Conservation (phyloP, 176 grass and related monocot species). For the Tillandsia leiboldiana region DNA sequence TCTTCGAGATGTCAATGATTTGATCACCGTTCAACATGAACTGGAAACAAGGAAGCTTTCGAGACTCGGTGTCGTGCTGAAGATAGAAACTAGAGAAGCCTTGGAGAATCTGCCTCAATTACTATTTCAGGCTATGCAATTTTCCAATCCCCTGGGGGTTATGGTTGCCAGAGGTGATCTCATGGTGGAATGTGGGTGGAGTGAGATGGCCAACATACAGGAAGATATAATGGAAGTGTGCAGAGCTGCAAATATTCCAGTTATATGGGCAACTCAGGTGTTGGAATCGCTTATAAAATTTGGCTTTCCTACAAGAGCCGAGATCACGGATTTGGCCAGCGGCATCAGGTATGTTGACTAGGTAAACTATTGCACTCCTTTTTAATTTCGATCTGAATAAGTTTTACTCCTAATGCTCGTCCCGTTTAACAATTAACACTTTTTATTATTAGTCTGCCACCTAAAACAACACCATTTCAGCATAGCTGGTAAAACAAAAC, state of each 20-base stretch:
- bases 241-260: slow-evolving; percentile 13
- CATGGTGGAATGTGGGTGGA: slow-evolving; percentile 21
- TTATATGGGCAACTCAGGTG: slow-evolving; percentile 20
- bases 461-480: no score
- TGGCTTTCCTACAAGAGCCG: slow-evolving; percentile 19
- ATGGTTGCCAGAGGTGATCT: slow-evolving; percentile 25
- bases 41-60: slow-evolving; percentile 11
- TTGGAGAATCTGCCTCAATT: slow-evolving; percentile 12
- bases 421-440: no score
- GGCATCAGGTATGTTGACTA: neutral
- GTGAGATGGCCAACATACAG: slow-evolving; percentile 12
- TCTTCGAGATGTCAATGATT: slow-evolving; percentile 14
- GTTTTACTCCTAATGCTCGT: neutral
- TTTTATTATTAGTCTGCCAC: no score
- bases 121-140: slow-evolving; percentile 16
- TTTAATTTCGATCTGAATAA: no score
- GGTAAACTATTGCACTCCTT: neutral
- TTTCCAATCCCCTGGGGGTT: slow-evolving; percentile 11
- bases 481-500: no score
- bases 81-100: slow-evolving; percentile 11
- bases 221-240: slow-evolving; percentile 9
- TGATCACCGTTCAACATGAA: slow-evolving; percentile 8
- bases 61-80: slow-evolving; percentile 12
- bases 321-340: slow-evolving; percentile 19
- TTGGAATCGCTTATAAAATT: slow-evolving; percentile 16